These are phyloP conservation scores for Emergomyces orientalis DNA, from an alignment of 2,329 filamentous ascomycete species.

Conservation along the genomic window DNA sequence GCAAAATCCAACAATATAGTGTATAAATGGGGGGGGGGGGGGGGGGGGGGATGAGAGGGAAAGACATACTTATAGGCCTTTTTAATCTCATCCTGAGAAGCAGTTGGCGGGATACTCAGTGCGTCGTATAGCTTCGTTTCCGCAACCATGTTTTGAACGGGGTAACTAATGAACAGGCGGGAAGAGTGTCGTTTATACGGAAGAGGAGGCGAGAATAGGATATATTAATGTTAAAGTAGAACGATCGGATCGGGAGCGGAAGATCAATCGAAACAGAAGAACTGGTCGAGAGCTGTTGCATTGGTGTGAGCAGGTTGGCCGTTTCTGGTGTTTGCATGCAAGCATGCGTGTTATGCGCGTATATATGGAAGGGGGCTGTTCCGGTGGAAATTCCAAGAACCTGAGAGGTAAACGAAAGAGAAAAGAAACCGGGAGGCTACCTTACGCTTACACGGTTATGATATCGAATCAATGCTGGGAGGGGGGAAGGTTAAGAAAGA, in stretches of 20 bases:
- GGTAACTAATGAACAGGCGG: background rate
- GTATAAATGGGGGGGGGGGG: background rate
- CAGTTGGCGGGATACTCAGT: constrained; percentile 66
- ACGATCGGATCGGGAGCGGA: background rate
- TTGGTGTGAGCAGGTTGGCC: background rate
- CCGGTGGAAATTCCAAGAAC: background rate
- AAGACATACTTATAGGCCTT: constrained; percentile 73
- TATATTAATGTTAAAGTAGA: background rate
- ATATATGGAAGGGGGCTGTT: background rate
- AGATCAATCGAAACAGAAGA: background rate
- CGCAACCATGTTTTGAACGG: constrained; percentile 61
- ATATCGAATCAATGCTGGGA: background rate
- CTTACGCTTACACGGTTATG: background rate
- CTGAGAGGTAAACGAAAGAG: background rate
- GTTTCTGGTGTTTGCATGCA: background rate
- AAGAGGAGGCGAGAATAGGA: background rate
- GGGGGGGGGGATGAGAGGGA: background rate
- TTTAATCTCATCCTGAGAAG: constrained; percentile 89
- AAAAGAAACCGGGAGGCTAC: too few species aligned
- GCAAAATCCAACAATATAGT: background rate
- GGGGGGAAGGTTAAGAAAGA: background rate
- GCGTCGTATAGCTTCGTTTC: constrained; percentile 94
- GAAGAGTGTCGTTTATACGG: constrained; percentile 1
- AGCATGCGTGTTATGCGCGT: background rate
- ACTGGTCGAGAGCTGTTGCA: background rate